A percentile compares a stretch with the other conserved stretches of the same genome.
Conservation (phyloP, 2,329 filamentous ascomycete genomes). For the Pseudopithomyces maydicus region DNA sequence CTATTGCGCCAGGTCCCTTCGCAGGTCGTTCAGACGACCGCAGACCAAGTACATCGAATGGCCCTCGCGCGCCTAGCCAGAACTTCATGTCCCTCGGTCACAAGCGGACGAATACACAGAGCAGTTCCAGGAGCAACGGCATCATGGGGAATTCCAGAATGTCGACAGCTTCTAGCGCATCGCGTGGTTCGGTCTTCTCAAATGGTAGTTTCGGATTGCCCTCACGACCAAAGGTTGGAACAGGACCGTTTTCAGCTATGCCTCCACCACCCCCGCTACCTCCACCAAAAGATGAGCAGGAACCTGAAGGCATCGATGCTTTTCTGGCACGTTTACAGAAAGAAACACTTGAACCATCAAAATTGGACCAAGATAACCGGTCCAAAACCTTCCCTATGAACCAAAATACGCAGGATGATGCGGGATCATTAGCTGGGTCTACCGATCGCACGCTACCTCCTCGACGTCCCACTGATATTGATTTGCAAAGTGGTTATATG, state of each 20-base stretch:
- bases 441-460: constrained; percentile 33
- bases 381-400: constrained; percentile 26
- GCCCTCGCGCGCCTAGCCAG: constrained; percentile 31
- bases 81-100: constrained; percentile 37
- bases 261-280: constrained; percentile 29
- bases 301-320: constrained; percentile 43
- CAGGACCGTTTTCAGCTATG: constrained; percentile 11
- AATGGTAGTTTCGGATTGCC: constrained; percentile 30
- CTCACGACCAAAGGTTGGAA: constrained; percentile 27
- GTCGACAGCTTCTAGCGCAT: constrained; percentile 37
- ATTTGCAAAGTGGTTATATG: constrained; percentile 23
- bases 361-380: constrained; percentile 19
- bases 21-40: constrained; percentile 49
- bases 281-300: constrained; percentile 18
- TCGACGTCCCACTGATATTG: constrained; percentile 25
- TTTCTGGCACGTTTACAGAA: constrained; percentile 45
- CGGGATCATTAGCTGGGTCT: constrained; percentile 25
- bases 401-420: constrained; percentile 27
- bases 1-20: constrained; percentile 70
- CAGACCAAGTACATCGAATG: constrained; percentile 41
- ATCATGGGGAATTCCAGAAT: constrained; percentile 33
- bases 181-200: constrained; percentile 38
- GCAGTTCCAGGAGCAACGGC: constrained; percentile 33
- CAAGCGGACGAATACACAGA: constrained; percentile 42
- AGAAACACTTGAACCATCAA: constrained; percentile 30